Conservation (phyloP, 2,329 filamentous ascomycete genomes). For the Claviceps arundinis region DNA sequence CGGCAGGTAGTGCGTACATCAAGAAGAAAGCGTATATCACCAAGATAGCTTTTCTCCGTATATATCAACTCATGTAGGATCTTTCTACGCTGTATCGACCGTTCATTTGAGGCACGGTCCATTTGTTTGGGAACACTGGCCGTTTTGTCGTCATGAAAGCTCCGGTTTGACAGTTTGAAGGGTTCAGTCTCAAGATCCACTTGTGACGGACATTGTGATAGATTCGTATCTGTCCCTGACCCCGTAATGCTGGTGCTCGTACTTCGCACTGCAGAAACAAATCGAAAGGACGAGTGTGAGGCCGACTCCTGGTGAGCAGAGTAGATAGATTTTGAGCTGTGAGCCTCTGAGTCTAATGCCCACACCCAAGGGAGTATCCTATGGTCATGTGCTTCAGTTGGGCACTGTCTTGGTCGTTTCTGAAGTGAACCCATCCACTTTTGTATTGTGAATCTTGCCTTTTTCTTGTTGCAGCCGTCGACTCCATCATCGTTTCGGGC, state of each 20-base stretch:
- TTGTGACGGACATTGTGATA: conserved; percentile 41
- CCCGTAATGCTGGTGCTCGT: conserved; percentile 65
- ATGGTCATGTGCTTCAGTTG: conserved; percentile 2
- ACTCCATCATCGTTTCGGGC: neutral
- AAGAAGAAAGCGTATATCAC: conserved; percentile 72
- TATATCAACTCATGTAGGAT: conserved; percentile 74
- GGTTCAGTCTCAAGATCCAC: conserved; percentile 50
- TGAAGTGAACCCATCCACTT: conserved; percentile 63
- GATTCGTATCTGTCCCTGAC: conserved; percentile 38
- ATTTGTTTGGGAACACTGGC: conserved; percentile 38
- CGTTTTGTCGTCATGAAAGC: conserved; percentile 52
- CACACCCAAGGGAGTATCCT: conserved; percentile 3
- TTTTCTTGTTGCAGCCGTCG: conserved; percentile 2
- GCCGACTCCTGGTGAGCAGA: conserved; percentile 20
- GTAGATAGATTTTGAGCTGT: neutral
- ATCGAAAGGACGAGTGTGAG: conserved; percentile 63
- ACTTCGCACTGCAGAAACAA: conserved; percentile 70
- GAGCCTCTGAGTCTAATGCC: neutral
- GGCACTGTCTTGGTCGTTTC: conserved; percentile 35
- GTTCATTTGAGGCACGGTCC: conserved; percentile 57
- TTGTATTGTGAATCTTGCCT: conserved; percentile 39
- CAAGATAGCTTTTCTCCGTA: conserved; percentile 81
- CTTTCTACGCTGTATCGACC: conserved; percentile 61
- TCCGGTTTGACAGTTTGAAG: conserved; percentile 44
- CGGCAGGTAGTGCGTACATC: conserved; percentile 44